Evolutionary conservation across 768 basidiomycete species (phyloP).

Genomic region (Amanita inopinata): DNA sequence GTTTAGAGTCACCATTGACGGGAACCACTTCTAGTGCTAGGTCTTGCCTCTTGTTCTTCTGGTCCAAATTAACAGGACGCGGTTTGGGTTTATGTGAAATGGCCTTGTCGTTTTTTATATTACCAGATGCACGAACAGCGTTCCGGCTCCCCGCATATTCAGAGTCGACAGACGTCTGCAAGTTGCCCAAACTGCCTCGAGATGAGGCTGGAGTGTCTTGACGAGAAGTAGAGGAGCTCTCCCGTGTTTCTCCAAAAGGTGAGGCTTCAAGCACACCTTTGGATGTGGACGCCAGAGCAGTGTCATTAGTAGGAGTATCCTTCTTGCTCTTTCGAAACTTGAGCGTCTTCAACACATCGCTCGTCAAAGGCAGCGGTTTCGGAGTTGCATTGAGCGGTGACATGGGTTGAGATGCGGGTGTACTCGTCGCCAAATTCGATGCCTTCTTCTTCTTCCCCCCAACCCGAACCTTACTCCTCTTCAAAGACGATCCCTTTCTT

Average conservation of each 20-base stretch:
- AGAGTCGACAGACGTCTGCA: background rate
- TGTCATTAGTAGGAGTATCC: background rate
- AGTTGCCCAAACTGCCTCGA: background rate
- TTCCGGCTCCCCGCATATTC: background rate
- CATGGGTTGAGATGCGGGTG: background rate
- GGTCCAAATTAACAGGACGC: background rate
- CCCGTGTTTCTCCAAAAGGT: background rate
- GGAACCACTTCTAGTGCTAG: conserved; percentile 1
- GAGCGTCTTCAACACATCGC: background rate
- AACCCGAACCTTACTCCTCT: no score
- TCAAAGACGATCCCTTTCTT: no score
- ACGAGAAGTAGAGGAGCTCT: background rate
- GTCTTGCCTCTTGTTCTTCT: background rate
- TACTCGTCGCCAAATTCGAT: no score
- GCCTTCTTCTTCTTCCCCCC: no score
- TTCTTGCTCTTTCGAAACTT: background rate
- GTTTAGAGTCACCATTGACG: conserved; percentile 2
- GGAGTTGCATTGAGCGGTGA: background rate
- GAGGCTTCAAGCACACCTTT: no score
- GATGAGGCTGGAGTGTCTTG: background rate
- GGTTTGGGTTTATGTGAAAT: conserved; percentile 1
- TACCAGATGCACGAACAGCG: background rate
- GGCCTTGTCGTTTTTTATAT: background rate
- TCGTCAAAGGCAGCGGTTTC: background rate
- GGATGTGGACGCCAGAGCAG: background rate